Percentiles rank a stretch among this genome's conserved stretches.
These are phyloP conservation scores for Chaetomium tenue DNA, from an alignment of 495 filamentous ascomycete genomes.

Conservation along the genomic window DNA sequence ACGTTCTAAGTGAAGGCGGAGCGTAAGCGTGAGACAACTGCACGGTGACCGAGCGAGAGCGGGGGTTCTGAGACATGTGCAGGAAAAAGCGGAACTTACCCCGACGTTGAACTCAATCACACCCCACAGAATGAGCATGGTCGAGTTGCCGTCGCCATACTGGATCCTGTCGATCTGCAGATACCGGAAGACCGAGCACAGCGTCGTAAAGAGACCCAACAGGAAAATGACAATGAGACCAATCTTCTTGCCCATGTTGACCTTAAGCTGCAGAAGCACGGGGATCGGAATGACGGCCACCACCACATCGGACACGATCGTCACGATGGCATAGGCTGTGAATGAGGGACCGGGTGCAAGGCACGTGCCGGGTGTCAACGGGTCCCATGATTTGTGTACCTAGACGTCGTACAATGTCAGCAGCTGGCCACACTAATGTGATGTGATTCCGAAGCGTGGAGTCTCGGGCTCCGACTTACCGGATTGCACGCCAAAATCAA, in stretches of 20 bases:
- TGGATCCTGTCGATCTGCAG: constrained; percentile 55
- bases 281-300: constrained; percentile 57
- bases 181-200: constrained; percentile 56
- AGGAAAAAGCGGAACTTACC: constrained; percentile 21
- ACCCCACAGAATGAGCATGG: constrained; percentile 58
- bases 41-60: background rate
- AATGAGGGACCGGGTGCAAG: constrained; percentile 52
- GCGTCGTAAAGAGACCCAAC: constrained; percentile 57
- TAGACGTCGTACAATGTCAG: constrained; percentile 21
- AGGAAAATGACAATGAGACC: constrained; percentile 56
- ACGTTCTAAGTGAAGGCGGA: constrained; percentile 40
- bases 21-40: background rate
- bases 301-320: constrained; percentile 53
- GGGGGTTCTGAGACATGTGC: constrained; percentile 11
- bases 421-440: background rate
- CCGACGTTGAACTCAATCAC: constrained; percentile 60
- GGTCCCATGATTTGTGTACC: constrained; percentile 52
- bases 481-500: constrained; percentile 56
- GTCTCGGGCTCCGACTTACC: constrained; percentile 31
- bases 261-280: constrained; percentile 51
- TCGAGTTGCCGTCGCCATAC: constrained; percentile 54
- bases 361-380: constrained; percentile 42
- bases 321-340: constrained; percentile 53
- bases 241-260: constrained; percentile 51
- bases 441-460: background rate